These are phyloP conservation scores for Mycosarcoma maydis DNA, from an alignment of 1,284 basidiomycete genomes.

Conservation along the genomic window DNA sequence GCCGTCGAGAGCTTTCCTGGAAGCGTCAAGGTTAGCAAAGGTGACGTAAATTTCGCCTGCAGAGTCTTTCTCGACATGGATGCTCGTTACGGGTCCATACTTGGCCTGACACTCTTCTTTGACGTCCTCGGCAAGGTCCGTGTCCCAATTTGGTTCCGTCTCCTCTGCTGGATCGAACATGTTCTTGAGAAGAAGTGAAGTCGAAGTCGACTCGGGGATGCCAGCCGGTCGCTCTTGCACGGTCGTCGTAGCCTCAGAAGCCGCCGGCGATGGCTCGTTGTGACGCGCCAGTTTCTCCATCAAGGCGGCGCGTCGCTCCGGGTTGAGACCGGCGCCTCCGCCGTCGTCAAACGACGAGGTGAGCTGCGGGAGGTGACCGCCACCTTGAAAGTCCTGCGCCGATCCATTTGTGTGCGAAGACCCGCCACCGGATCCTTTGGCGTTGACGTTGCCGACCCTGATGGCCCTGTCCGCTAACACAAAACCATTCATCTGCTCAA, in stretches of 20 bases:
- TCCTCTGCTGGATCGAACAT: constrained; percentile 98
- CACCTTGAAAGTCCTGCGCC: constrained; percentile 15
- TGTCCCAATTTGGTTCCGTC: constrained; percentile 94
- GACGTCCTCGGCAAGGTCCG: constrained; percentile 93
- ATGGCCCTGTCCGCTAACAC: constrained; percentile 88
- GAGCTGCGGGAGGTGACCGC: constrained; percentile 42
- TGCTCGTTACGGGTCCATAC: constrained; percentile 85
- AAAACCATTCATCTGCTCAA: constrained; percentile 98
- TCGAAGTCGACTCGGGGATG: constrained; percentile 38
- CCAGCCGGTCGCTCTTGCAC: constrained; percentile 73
- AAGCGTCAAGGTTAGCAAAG: constrained; percentile 80
- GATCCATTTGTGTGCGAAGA: constrained; percentile 13
- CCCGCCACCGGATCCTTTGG: constrained; percentile 39
- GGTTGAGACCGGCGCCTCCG: constrained; percentile 60
- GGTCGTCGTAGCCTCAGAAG: constrained; percentile 9
- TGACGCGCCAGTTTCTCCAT: constrained; percentile 65
- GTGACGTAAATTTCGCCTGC: constrained; percentile 94
- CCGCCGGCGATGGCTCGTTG: constrained; percentile 27
- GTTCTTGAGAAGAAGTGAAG: constrained; percentile 77
- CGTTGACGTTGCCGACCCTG: constrained; percentile 60
- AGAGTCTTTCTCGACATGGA: constrained; percentile 93
- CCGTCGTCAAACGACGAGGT: constrained; percentile 62
- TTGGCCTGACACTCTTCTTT: constrained; percentile 90
- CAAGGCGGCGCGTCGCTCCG: constrained; percentile 57
- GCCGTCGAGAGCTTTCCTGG: constrained; percentile 84